Base-by-base conservation (phyloP, 192 early-diverging fungal species). In the Dimargaris verticillata region DNA sequence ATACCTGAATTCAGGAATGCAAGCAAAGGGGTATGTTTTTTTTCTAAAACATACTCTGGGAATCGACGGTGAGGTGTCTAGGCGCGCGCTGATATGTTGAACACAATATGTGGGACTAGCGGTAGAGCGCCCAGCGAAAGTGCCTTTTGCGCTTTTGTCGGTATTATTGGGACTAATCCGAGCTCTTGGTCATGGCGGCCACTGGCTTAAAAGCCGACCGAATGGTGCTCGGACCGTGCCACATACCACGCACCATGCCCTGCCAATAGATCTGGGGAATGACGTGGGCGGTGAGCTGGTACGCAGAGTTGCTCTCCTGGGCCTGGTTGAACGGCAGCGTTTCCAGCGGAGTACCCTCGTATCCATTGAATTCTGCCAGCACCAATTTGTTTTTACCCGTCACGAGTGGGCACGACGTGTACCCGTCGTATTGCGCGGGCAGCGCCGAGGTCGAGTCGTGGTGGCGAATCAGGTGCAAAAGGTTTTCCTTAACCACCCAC, bases 291-390 rank as follows among this genome's bases (percentile, higher is more conserved):
- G 83, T 92, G 33, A 92, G 70, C 60, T 77, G 77, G 66, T 89
- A 87, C 24, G 78, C 77, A 24, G 79, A 71, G n/a, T 70, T 70
- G 49, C 78, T 74, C 69, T 87, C 83, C 58, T 78, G 72, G 54
- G 80, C 79, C 67, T 92, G 90, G 74, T 92, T 80, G 64, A 87
- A 76, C 45, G 86, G 83, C 75, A 90, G 89, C 6, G 89, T 92
- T 69, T 92, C 83, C 57, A 84, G 71, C 38, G 84, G 87, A 42
- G 73, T 53, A 17, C 77, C 80, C 28, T 80, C 77, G 69, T 86
- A 88, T 10, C 85, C 88, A 44, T 80, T 84, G 72, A 92, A 92
- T 66, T 92, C 89, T 44, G 89, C 89, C 61, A 92, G 75, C 26
- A 92, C 84, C 42, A 92, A 68, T 68, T 85, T 80, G 63, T 88